Percentiles rank a stretch among this genome's conserved stretches.
Conservation (phyloP, 23 red algal species). For the Gracilaria gracilis region DNA sequence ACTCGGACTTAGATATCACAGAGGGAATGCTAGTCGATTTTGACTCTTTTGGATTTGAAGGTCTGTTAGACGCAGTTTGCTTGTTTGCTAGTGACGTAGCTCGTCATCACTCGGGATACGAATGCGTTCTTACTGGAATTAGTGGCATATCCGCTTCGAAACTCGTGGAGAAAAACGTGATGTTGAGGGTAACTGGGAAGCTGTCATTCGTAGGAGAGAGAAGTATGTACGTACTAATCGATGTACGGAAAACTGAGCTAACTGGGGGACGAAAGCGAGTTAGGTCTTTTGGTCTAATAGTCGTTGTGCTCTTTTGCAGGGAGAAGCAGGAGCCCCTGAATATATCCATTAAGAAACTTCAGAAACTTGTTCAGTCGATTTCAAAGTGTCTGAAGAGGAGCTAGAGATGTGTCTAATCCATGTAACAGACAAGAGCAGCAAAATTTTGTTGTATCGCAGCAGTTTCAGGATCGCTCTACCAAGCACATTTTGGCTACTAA, state of each 20-base stretch:
- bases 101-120: not conserved
- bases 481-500: not conserved
- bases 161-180: constrained; percentile 22
- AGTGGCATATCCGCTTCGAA: constrained; percentile 11
- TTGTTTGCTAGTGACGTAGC: constrained; percentile 43
- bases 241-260: constrained; percentile 37
- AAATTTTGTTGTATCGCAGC: not conserved
- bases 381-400: constrained; percentile 14
- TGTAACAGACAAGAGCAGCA: not conserved
- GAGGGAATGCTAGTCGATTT: constrained; percentile 16
- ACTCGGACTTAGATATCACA: not conserved
- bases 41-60: constrained; percentile 24
- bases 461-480: not conserved
- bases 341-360: not conserved
- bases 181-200: constrained; percentile 2
- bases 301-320: constrained; percentile 2
- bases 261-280: constrained; percentile 45
- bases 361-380: constrained; percentile 9
- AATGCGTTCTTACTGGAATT: constrained; percentile 22
- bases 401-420: not conserved
- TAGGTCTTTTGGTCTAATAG: constrained; percentile 46
- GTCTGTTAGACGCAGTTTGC: constrained; percentile 47
- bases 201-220: not conserved
- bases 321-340: not conserved
- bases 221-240: constrained; percentile 34